Evolutionary conservation across 108 stramenopile species (phyloP), one percentile per base, ranked within the genome.

Genomic region (Epithemia pelagica): DNA sequence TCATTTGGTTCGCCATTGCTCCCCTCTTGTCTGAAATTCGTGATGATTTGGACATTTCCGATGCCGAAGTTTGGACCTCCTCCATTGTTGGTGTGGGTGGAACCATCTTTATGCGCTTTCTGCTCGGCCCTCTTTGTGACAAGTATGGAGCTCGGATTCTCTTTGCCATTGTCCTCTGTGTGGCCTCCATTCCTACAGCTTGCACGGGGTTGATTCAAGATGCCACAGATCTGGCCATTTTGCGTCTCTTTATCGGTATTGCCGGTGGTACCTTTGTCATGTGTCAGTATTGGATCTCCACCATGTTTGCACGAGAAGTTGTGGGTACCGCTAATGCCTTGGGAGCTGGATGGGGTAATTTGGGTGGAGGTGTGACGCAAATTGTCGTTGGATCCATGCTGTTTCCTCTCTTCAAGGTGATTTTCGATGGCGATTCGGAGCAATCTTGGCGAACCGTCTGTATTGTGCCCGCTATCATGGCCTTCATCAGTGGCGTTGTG

Each of bases 1-100:
- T 87, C 83, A 83, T 82, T 61, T 96, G 96, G 96, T 96, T 96
- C 72, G 78, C 91, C 32, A 85, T 92, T 69, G 90, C 91, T 3
- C 96, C 92, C 25, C 80, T 96, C 26, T 37, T 96, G 31, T 59
- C 81, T 1, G 88, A 89, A 67, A 85, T 96, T 57, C 65, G 70
- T 52, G 72, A 63, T 8, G 67, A 68, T 51, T 78, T 96, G 1
- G 77, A 65, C 15, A 60, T 95, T 25, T 72, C 71, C 74, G 84
- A 83, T 65, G 58, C 89, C 74, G 72, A 95, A 58, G 67, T 95
- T 56, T 92, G 88, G 87, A 88, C 84, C 1, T 92, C 92, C 63
- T 82, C 82, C 67, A 89, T 96, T 67, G 65, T 64, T 31, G 74
- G 85, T 66, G 86, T 89, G 54, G 76, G 71, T 51, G 80, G 84